These are phyloP conservation scores for Termitomyces sp. DNA, from an alignment of 768 basidiomycete genomes.

Conservation along the genomic window DNA sequence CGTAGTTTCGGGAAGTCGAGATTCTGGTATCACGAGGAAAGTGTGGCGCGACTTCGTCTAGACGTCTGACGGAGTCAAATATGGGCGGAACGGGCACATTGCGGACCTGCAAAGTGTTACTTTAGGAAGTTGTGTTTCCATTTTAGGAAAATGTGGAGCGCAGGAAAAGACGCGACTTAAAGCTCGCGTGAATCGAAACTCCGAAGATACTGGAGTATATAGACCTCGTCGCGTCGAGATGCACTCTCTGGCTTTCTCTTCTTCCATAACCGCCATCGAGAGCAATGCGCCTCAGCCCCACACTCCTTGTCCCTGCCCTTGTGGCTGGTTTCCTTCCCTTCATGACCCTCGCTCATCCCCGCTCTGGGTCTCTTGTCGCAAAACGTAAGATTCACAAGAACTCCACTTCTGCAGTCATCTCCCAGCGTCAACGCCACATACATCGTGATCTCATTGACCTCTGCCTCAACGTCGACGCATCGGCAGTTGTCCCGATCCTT, in stretches of 20 bases:
- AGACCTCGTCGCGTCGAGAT: slow-evolving; percentile 3
- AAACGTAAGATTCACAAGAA: slow-evolving; percentile 6
- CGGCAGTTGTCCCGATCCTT: slow-evolving; percentile 9
- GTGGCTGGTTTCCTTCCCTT: slow-evolving; percentile 11
- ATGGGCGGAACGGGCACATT: background rate
- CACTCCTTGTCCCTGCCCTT: slow-evolving; percentile 14
- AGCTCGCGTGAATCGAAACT: slow-evolving; percentile 14
- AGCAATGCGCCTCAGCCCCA: slow-evolving; percentile 14
- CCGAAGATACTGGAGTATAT: slow-evolving; percentile 12
- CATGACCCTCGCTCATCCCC: slow-evolving; percentile 4
- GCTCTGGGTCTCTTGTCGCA: slow-evolving; percentile 3
- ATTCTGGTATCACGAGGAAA: background rate
- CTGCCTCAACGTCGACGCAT: slow-evolving; percentile 13
- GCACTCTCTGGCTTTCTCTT: slow-evolving; percentile 3
- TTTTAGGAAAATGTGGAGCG: slow-evolving; percentile 1
- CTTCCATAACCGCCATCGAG: slow-evolving; percentile 5
- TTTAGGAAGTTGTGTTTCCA: slow-evolving; percentile 7
- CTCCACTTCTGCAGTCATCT: slow-evolving; percentile 6
- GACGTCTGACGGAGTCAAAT: slow-evolving; percentile 5
- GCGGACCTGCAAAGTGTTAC: background rate
- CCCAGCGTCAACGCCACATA: slow-evolving; percentile 12
- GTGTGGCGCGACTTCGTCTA: slow-evolving; percentile 10
- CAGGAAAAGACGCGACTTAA: slow-evolving; percentile 1
- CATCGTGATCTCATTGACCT: slow-evolving; percentile 15
- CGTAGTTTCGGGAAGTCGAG: background rate